phyloP scores from a whole-genome alignment of 257 asterid species.

The Anisodus tanguticus region DNA sequence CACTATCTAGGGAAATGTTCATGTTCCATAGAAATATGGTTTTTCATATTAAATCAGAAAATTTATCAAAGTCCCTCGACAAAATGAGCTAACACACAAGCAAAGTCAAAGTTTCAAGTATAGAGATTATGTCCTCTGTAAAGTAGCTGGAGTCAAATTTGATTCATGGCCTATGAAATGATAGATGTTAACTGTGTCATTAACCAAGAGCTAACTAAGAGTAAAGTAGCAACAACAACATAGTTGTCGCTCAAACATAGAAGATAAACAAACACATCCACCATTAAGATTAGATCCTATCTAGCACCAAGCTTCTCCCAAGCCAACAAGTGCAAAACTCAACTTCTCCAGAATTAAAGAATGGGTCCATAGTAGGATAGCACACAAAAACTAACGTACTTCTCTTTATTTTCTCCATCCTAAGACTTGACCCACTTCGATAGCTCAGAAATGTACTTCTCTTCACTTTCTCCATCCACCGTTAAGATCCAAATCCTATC shows the following conservation, averaged over 20 bases:
- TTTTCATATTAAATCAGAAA: background rate
- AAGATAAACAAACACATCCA: background rate
- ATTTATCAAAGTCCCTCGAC: background rate
- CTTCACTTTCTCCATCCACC: background rate
- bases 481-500: background rate
- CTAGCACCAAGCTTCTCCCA: constrained; percentile 19
- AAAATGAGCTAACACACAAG: background rate
- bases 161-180: background rate
- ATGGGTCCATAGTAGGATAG: background rate
- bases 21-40: background rate
- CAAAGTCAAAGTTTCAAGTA: background rate
- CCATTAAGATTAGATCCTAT: background rate
- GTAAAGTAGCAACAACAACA: background rate
- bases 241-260: background rate
- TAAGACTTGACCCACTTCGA: background rate
- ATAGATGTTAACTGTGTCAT: background rate
- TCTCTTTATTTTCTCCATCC: constrained; percentile 24
- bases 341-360: background rate
- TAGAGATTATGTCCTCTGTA: background rate
- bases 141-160: background rate
- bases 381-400: constrained; percentile 15
- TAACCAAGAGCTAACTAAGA: background rate
- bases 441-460: background rate
- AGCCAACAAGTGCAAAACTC: background rate
- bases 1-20: background rate